These are phyloP conservation scores for Leccinum variicolor DNA, from an alignment of 768 basidiomycete species.

Conservation along the genomic window DNA sequence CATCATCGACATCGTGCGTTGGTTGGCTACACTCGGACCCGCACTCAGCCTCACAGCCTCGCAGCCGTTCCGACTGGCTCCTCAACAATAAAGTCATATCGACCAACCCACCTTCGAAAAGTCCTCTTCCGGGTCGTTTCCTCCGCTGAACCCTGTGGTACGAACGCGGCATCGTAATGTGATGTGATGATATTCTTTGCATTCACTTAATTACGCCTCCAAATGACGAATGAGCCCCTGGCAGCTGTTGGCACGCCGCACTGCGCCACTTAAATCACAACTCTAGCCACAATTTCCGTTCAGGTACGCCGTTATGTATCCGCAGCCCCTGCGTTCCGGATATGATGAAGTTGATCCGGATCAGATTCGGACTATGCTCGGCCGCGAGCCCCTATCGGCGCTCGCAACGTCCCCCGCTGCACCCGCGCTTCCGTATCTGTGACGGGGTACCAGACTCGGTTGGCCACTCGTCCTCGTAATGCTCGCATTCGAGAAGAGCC, in stretches of 20 bases:
- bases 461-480: constrained; percentile 19
- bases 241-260: constrained; percentile 19
- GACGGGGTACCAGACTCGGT: constrained; percentile 12
- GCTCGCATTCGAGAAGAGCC: constrained; percentile 31
- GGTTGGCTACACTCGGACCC: too few relatives aligned
- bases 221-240: constrained; percentile 36
- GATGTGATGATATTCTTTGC: constrained; percentile 34
- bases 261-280: constrained; percentile 41
- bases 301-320: background rate
- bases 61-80: too few relatives aligned
- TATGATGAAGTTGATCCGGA: constrained; percentile 16
- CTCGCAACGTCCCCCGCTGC: constrained; percentile 17
- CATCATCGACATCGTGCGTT: too few relatives aligned
- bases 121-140: too few relatives aligned
- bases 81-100: too few relatives aligned
- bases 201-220: constrained; percentile 33
- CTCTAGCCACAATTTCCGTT: constrained; percentile 3
- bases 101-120: too few relatives aligned
- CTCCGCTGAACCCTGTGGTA: too few relatives aligned
- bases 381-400: constrained; percentile 20
- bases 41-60: too few relatives aligned
- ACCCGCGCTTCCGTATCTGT: constrained; percentile 21
- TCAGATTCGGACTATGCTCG: constrained; percentile 13
- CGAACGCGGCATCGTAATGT: constrained; percentile 26
- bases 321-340: background rate